Evolutionary conservation across 176 grass and related monocot species (phyloP).

Genomic region (Bonia amplexicaulis): DNA sequence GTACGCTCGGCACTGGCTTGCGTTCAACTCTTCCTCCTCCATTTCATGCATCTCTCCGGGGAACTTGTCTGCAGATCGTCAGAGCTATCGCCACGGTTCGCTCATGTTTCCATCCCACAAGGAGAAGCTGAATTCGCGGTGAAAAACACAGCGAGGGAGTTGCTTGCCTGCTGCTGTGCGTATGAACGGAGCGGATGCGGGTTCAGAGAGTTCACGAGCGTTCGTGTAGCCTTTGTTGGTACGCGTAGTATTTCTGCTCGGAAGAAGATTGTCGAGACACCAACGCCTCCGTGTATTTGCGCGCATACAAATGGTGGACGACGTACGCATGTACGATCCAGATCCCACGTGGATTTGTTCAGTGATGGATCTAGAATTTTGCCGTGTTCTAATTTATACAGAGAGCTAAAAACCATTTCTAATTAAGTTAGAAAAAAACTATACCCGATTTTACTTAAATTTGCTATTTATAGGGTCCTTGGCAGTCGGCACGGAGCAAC

Average conservation of each 20-base stretch:
- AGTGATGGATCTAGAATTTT: too few relatives aligned
- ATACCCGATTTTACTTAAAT: too few relatives aligned
- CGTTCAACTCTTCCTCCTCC: not conserved
- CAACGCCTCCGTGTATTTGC: not conserved
- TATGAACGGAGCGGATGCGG: too few relatives aligned
- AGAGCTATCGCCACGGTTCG: too few relatives aligned
- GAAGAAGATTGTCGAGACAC: not conserved
- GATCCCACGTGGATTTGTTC: not conserved
- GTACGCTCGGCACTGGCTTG: not conserved
- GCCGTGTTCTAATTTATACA: too few relatives aligned
- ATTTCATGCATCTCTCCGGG: not conserved
- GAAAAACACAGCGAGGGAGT: too few relatives aligned
- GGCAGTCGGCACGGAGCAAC: not conserved
- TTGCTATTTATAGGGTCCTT: not conserved
- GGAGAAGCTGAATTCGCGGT: too few relatives aligned
- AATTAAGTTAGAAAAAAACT: too few relatives aligned
- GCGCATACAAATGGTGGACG: not conserved
- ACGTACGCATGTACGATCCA: not conserved
- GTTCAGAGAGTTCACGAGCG: not conserved
- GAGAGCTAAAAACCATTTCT: too few relatives aligned
- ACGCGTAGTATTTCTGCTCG: not conserved
- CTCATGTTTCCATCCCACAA: too few relatives aligned
- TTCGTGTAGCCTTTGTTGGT: not conserved
- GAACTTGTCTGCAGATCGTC: not conserved
- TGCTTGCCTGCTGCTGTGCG: too few relatives aligned